phyloP scores from a whole-genome alignment of 2,329 filamentous ascomycete species.

The Teratosphaeria destructans region DNA sequence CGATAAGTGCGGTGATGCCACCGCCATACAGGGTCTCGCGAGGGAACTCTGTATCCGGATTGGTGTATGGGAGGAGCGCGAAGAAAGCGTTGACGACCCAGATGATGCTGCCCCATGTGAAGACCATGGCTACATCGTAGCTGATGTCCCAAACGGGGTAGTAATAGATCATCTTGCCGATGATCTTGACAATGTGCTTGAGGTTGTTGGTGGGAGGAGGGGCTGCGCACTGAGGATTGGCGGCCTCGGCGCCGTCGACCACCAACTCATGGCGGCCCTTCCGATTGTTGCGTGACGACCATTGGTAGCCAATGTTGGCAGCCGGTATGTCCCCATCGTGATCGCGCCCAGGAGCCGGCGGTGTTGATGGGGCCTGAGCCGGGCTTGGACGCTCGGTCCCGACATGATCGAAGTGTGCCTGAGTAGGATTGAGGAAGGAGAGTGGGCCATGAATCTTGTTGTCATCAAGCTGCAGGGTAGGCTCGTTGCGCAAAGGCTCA shows the following conservation, averaged over 20 bases:
- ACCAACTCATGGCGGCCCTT: slow-evolving; percentile 32
- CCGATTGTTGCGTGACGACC: slow-evolving; percentile 35
- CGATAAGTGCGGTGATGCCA: slow-evolving; percentile 54
- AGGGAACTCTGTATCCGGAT: slow-evolving; percentile 44
- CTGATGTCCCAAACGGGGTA: slow-evolving; percentile 49
- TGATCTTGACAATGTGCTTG: slow-evolving; percentile 24
- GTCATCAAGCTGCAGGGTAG: slow-evolving; percentile 15
- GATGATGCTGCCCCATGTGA: slow-evolving; percentile 41
- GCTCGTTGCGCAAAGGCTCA: slow-evolving; percentile 18
- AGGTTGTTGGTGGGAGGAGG: slow-evolving; percentile 27
- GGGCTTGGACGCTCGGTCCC: neutral
- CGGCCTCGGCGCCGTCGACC: slow-evolving; percentile 15
- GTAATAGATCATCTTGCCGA: slow-evolving; percentile 39
- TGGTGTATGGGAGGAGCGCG: slow-evolving; percentile 48
- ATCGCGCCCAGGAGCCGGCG: neutral
- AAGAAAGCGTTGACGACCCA: slow-evolving; percentile 51
- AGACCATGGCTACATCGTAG: slow-evolving; percentile 44
- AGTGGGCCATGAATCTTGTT: slow-evolving; percentile 31
- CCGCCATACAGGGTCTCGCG: slow-evolving; percentile 45
- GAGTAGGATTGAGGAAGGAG: slow-evolving; percentile 41
- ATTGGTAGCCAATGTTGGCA: slow-evolving; percentile 23
- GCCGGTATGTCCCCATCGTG: neutral
- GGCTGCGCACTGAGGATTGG: slow-evolving; percentile 15
- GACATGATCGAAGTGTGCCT: slow-evolving; percentile 24
- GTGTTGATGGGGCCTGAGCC: neutral